Conservation (phyloP, 2,329 filamentous ascomycete species). For the Ascochyta koolunga region DNA sequence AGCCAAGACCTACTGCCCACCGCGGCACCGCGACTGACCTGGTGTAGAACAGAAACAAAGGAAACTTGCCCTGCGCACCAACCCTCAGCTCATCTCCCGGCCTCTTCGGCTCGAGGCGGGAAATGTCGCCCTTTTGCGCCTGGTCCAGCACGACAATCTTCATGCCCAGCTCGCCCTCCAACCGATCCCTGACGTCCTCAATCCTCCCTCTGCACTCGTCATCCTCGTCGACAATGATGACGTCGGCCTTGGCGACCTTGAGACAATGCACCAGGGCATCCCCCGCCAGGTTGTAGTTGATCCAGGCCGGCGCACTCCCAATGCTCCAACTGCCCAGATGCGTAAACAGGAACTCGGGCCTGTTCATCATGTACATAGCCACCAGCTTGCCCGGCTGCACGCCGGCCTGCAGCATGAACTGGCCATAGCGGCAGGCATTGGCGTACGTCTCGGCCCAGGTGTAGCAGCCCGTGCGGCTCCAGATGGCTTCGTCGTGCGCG, state of each 20-base stretch:
- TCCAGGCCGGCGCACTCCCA: conserved; percentile 71
- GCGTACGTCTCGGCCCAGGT: conserved; percentile 48
- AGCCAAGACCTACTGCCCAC: conserved; percentile 3
- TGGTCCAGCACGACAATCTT: conserved; percentile 61
- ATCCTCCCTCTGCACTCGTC: conserved; percentile 62
- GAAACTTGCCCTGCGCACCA: conserved; percentile 58
- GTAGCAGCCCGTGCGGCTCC: conserved; percentile 65
- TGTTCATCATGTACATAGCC: conserved; percentile 70
- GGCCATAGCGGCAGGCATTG: conserved; percentile 49
- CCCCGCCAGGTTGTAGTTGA: conserved; percentile 72
- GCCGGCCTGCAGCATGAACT: conserved; percentile 52
- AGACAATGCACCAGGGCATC: conserved; percentile 71
- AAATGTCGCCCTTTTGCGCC: conserved; percentile 55
- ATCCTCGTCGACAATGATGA: conserved; percentile 55
- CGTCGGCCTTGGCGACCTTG: conserved; percentile 59
- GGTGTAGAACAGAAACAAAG: conserved; percentile 73
- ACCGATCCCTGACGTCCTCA: conserved; percentile 55
- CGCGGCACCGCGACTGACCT: conserved; percentile 47
- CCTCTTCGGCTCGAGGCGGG: conserved; percentile 55
- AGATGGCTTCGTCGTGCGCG: conserved; percentile 64
- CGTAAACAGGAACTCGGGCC: conserved; percentile 69
- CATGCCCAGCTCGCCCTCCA: conserved; percentile 65
- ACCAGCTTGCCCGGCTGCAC: conserved; percentile 67
- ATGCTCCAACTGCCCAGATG: conserved; percentile 70
- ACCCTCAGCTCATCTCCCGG: conserved; percentile 63